Percentiles rank a stretch among this genome's conserved stretches.
Conservation (phyloP, 148 eudicot species). For the Rhododendron henanense region DNA sequence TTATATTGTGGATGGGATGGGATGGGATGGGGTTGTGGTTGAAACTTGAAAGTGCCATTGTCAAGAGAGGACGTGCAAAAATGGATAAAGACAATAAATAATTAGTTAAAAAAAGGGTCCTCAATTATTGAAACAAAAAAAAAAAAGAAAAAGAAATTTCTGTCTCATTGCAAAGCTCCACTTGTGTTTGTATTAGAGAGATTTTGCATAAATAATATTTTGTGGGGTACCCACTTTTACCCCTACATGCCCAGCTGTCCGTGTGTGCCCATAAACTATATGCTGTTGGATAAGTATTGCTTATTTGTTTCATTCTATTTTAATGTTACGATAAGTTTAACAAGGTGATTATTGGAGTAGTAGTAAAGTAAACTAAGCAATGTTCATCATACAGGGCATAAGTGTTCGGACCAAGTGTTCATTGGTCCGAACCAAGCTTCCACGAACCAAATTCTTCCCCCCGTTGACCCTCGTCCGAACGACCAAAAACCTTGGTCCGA, state of each 20-base stretch:
- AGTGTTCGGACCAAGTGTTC: too few relatives aligned
- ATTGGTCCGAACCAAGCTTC: too few relatives aligned
- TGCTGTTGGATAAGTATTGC: not conserved
- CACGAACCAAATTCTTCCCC: too few relatives aligned
- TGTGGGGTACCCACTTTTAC: not conserved
- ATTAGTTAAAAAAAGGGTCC: not conserved
- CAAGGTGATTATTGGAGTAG: too few relatives aligned
- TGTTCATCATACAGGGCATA: too few relatives aligned
- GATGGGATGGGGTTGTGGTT: conserved; percentile 7
- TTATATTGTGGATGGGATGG: not conserved
- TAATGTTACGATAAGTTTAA: too few relatives aligned
- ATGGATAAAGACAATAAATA: conserved; percentile 5
- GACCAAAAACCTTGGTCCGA: too few relatives aligned
- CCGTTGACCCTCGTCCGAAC: too few relatives aligned
- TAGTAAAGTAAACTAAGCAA: too few relatives aligned
- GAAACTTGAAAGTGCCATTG: conserved; percentile 10
- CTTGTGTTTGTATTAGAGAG: not conserved
- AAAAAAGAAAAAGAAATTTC: not conserved
- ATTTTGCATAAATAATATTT: not conserved
- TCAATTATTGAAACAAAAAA: not conserved
- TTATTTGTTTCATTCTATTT: not conserved
- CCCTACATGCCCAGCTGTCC: not conserved
- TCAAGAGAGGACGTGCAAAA: not conserved
- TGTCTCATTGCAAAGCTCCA: conserved; percentile 14
- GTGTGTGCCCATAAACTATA: not conserved